Base-by-base conservation (phyloP, 208 protist species). In the Spongospora subterranea region DNA sequence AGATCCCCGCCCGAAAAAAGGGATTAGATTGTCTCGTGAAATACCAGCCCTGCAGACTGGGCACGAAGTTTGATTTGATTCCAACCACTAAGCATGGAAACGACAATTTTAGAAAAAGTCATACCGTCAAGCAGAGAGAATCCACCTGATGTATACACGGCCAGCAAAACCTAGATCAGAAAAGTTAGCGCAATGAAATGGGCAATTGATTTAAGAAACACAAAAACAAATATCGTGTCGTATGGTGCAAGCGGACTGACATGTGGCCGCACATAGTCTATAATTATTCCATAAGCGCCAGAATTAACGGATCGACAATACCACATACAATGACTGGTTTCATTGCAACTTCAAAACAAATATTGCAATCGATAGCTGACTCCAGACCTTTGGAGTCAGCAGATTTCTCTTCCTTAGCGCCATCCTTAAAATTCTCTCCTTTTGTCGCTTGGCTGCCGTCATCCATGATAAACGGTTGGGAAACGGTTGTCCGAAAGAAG, bases 241-340 rank as follows among this genome's bases (percentile, higher is more conserved):
- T 29, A 60, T 60, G 6, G 50, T 29, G 50, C 50, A 60, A 60
- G 24, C 24, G 50, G 6, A 60, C 50, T 60, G 13, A 60, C 71
- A 82, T 82, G 35, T 82, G 71, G 71, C 71, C 71, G n/a, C 71
- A 82, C 6, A 82, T 45, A 6, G 71, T 82, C 71, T 82, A 82
- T 43, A 20, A 82, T 6, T 39, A 82, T 45, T 6, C n/a, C 17
- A 40, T 43, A 82, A n/a, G 13, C 6, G 35, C 40, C 13, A n/a
- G 35, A 35, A 39, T 82, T 35, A n/a, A 43, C 71, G 71, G 40
- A 6, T 82, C n/a, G 11, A 43, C 6, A 35, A 82, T 40, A 40
- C n/a, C n/a, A n/a, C 71, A 20, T 82, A 82, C 71, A 35, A 82
- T 82, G 35, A 82, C 71, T 20, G 71, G 71, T n/a, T 6, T 35